A percentile compares a stretch with the other conserved stretches of the same genome.
These are phyloP conservation scores for Brettanomyces naardenensis DNA, from an alignment of 805 yeast genomes.

Conservation along the genomic window DNA sequence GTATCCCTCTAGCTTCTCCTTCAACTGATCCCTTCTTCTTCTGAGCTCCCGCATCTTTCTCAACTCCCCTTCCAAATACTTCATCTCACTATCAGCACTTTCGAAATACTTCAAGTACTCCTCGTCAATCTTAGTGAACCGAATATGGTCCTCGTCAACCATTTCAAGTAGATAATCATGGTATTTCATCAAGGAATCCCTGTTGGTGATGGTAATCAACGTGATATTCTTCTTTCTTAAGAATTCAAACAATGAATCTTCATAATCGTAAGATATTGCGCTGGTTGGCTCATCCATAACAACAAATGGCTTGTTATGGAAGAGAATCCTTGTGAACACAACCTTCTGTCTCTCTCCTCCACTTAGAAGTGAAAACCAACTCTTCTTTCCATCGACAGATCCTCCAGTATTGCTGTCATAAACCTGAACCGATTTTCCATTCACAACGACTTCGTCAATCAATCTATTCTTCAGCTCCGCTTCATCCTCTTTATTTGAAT, in stretches of 20 bases:
- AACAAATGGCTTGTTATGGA: conserved; percentile 73
- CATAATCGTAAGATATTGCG: conserved; percentile 85
- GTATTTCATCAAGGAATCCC: conserved; percentile 77
- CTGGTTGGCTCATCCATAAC: conserved; percentile 91
- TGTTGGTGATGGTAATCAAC: conserved; percentile 72
- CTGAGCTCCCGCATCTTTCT: conserved; percentile 52
- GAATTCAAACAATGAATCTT: conserved; percentile 74
- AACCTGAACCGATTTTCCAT: conserved; percentile 19
- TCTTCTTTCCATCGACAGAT: conserved; percentile 20
- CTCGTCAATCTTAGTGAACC: conserved; percentile 27
- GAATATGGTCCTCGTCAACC: conserved; percentile 50
- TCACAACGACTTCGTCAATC: conserved; percentile 20
- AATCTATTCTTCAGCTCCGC: conserved; percentile 8
- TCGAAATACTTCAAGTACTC: conserved; percentile 33
- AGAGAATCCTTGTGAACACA: conserved; percentile 78
- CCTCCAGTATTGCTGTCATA: conserved; percentile 21
- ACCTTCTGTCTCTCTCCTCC: conserved; percentile 96
- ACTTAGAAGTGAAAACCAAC: conserved; percentile 83
- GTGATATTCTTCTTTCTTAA: conserved; percentile 65
- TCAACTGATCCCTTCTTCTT: conserved; percentile 51
- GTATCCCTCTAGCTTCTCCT: conserved; percentile 38
- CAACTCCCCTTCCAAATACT: conserved; percentile 53
- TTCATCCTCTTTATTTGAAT: conserved; percentile 1
- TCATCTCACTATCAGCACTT: conserved; percentile 70
- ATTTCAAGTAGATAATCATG: conserved; percentile 73